Percentiles rank a stretch among this genome's conserved stretches.
phyloP scores from a whole-genome alignment of 805 yeast species.

The Cyberlindnera mrakii region DNA sequence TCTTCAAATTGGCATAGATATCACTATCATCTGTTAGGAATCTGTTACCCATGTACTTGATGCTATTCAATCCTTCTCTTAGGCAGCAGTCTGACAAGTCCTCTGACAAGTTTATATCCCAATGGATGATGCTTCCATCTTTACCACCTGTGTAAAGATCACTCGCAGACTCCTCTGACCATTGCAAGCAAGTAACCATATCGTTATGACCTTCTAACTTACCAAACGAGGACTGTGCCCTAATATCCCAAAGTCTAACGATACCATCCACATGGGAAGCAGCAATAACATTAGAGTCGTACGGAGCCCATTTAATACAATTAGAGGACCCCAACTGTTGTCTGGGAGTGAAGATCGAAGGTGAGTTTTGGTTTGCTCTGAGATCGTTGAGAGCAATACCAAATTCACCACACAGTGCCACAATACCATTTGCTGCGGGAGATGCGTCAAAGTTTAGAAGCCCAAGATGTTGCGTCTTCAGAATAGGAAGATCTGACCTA shows the following conservation, averaged over 20 bases:
- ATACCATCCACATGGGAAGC: conserved; percentile 54
- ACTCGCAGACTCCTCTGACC: conserved; percentile 45
- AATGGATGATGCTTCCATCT: conserved; percentile 60
- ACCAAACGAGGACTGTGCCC: conserved; percentile 49
- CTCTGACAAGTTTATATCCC: conserved; percentile 46
- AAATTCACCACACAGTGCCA: conserved; percentile 62
- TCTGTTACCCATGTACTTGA: conserved; percentile 27
- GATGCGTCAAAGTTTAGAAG: conserved; percentile 45
- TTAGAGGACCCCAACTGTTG: conserved; percentile 30
- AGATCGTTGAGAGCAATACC: conserved; percentile 75
- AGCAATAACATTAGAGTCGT: conserved; percentile 55
- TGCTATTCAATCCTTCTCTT: conserved; percentile 40
- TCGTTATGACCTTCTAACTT: conserved; percentile 51
- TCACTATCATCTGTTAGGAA: conserved; percentile 18
- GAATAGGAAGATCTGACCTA: conserved; percentile 51
- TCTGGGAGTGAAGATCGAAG: conserved; percentile 40
- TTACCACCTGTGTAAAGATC: conserved; percentile 56
- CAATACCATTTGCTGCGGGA: conserved; percentile 39
- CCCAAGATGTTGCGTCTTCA: conserved; percentile 47
- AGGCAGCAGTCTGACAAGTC: conserved; percentile 36
- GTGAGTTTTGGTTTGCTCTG: conserved; percentile 31
- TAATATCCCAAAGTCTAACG: conserved; percentile 70
- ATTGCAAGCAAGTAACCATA: conserved; percentile 49
- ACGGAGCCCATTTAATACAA: conserved; percentile 56
- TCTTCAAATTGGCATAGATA: conserved; percentile 28